These are phyloP conservation scores for Epichloe sp. DNA, from an alignment of 2,329 filamentous ascomycete species.

Conservation along the genomic window DNA sequence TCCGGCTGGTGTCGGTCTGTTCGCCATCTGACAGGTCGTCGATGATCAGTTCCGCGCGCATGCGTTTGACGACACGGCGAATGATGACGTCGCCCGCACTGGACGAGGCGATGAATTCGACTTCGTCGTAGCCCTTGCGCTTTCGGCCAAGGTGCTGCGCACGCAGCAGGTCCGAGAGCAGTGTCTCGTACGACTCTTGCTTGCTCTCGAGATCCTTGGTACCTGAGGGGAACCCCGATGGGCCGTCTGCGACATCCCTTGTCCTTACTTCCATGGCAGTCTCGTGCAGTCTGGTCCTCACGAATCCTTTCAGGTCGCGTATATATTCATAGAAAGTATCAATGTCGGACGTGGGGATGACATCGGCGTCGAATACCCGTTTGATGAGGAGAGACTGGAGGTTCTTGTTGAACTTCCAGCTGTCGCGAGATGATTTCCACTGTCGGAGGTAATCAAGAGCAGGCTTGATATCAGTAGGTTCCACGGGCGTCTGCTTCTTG, in stretches of 20 bases:
- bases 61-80: slow-evolving; percentile 45
- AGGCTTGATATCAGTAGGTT: slow-evolving; percentile 37
- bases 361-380: slow-evolving; percentile 59
- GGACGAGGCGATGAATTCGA: slow-evolving; percentile 35
- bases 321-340: slow-evolving; percentile 65
- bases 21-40: slow-evolving; percentile 40
- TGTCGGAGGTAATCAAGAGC: slow-evolving; percentile 65
- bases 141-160: slow-evolving; percentile 24
- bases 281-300: slow-evolving; percentile 54
- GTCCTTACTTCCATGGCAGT: slow-evolving; percentile 49
- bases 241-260: slow-evolving; percentile 38
- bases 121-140: slow-evolving; percentile 40
- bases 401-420: slow-evolving; percentile 96
- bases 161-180: slow-evolving; percentile 36
- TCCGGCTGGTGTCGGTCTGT: slow-evolving; percentile 22
- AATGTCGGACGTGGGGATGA: slow-evolving; percentile 58
- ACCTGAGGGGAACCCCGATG: slow-evolving; percentile 34
- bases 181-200: slow-evolving; percentile 39
- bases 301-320: slow-evolving; percentile 61
- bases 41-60: slow-evolving; percentile 46
- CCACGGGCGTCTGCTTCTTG: slow-evolving; percentile 26
- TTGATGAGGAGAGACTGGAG: slow-evolving; percentile 77
- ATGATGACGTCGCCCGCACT: slow-evolving; percentile 38
- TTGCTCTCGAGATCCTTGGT: slow-evolving; percentile 35
- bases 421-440: slow-evolving; percentile 55